Percentiles rank a stretch among this genome's conserved stretches.
Conservation (phyloP, 495 filamentous ascomycete species). For the Penicillium daleae region DNA sequence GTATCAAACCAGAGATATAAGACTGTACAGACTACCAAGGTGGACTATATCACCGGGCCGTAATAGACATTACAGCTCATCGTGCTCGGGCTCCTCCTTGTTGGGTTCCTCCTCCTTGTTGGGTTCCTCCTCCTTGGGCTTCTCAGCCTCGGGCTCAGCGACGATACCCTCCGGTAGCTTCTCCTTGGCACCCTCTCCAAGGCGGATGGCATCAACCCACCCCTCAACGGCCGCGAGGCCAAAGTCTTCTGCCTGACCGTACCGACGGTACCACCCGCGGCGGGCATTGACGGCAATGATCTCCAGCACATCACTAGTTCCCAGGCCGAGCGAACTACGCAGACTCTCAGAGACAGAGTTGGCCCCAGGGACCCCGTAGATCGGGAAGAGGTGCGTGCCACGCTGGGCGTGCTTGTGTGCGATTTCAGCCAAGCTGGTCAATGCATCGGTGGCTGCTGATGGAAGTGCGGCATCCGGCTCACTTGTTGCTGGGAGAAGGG, state of each 20-base stretch:
- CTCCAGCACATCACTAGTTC: conserved; percentile 50
- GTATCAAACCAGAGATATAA: not conserved
- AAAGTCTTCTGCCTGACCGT: conserved; percentile 59
- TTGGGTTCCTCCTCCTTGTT: no score
- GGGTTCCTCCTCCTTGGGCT: conserved; percentile 53
- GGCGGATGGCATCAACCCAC: conserved; percentile 85
- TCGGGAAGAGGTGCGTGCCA: conserved; percentile 74
- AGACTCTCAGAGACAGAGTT: conserved; percentile 63
- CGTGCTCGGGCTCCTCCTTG: conserved; percentile 43
- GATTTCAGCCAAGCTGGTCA: conserved; percentile 72
- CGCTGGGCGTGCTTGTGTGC: conserved; percentile 70
- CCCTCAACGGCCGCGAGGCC: conserved; percentile 65
- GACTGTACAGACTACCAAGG: not conserved
- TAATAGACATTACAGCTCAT: conserved; percentile 38
- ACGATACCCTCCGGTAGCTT: conserved; percentile 78
- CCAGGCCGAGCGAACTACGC: conserved; percentile 63
- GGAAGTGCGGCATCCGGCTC: conserved; percentile 52
- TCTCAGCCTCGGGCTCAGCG: conserved; percentile 43
- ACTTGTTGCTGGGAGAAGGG: conserved; percentile 63
- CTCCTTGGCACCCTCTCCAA: conserved; percentile 83
- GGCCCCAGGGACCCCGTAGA: conserved; percentile 70
- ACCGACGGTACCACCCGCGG: conserved; percentile 82
- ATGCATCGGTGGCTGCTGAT: conserved; percentile 52
- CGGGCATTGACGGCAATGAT: conserved; percentile 83
- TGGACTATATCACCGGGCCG: not conserved